Base-by-base conservation (phyloP, 2,329 filamentous ascomycete species). In the Talaromyces sp. region DNA sequence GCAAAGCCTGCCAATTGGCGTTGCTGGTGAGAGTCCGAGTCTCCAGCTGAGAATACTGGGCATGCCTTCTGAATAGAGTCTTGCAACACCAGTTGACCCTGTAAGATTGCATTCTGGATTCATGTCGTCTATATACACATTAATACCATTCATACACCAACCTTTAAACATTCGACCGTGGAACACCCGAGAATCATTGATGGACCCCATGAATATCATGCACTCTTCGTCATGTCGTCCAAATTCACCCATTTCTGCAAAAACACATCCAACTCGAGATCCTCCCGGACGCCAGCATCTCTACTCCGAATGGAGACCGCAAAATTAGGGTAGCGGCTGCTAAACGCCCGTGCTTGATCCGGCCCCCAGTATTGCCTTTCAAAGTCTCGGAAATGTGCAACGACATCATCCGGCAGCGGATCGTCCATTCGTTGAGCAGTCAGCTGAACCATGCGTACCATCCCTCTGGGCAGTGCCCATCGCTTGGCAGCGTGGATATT, bases 391-490 rank as follows among this genome's bases (percentile, higher is more conserved):
- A 70, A 70, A 28, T 71, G 65, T 11, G 65, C 64, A 10, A 61
- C 63, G 13, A 66, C 68, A 19, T 71, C 68, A 19, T 60, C 55
- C 0, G 72, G 71, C 3, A 74, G 60, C 7, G 53, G 53, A 8
- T 69, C 55, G 19, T 66, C 55, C 51, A 63, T 66, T 44, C 69
- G 64, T 15, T 61, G 61, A 7, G 69, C 70, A 2, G 65, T 69
- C n/a, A 71, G 60, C 52, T 69, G 66, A 39, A 74, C 62, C 63
- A 72, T 67, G 28, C 68, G 69, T 33, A 70, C 36, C 6, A 71
- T 67, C 1, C 70, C 71, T 54, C 67, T 69, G 19, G 65, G 66
- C 3, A 73, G 60, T 15, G 64, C 63, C 52, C 68, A 72, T 17
- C 69, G 65, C n/a, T 67, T 65, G 3, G 68, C 65, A 22, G 69